Base-by-base conservation (phyloP, 2,329 filamentous ascomycete species). In the Verticillium tricorpus region DNA sequence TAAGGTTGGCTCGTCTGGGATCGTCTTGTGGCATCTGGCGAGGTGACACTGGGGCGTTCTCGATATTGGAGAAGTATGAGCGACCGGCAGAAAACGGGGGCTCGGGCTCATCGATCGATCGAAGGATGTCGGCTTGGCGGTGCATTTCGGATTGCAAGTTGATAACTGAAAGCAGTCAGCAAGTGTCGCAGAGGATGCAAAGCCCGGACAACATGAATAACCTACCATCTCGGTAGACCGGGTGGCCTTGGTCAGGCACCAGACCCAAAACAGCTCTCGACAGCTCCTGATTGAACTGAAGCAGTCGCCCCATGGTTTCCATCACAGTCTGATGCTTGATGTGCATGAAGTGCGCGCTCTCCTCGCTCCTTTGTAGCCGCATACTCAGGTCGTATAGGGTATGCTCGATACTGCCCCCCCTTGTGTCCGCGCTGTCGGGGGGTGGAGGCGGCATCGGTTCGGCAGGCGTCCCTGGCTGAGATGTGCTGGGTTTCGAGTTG, bases 11-110 rank as follows among this genome's bases (percentile, higher is more conserved):
- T 57, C 91, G 85, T 63, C 93, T 88, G 60, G 87, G 85, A 63
- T 97, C 94, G 70, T 97, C 93, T 70, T 93, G 90, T 11, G 93
- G 87, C 66, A 93, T 78, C 76, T 97, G 93, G 65, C 93, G 88
- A 22, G 94, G 94, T 50, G 94, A 98, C 45, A 97, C 84, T 12
- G 93, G 93, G 1, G 89, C 85, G 64, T 91, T 88, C 65, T 93
- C 91, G 28, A 91, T 77, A 67, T 82, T 84, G 54, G 84, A 78
- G 67, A 91, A 88, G 74, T 88, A 91, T 57, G 85, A 82, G 65
- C 86, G 87, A 63, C 88, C 86, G 64, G 83, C 85, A 35, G 85
- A 84, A 69, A 88, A 83, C 57, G 85, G 79, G 63, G 81, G 81
- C 62, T 96, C 93, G 39, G 87, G 83, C 67, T 90, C 86, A 55